Base-by-base conservation (phyloP, 768 basidiomycete genomes). In the Termitomyces bulborhizus region DNA sequence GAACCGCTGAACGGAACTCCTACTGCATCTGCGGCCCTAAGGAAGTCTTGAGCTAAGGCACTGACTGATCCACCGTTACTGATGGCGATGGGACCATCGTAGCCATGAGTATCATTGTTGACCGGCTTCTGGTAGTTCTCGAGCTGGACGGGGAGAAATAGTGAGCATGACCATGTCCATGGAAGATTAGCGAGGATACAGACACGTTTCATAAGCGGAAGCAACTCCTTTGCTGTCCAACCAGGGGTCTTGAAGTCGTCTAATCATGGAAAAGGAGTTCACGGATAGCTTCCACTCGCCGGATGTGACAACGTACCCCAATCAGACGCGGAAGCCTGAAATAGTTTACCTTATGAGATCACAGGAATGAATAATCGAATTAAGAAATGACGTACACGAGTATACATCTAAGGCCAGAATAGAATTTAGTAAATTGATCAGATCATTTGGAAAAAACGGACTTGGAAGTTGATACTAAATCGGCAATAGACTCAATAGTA, bases 121-220 rank as follows among this genome's bases (percentile, higher is more conserved):
- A 66, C 68, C 1, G 86, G 84, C 70, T 86, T 86, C 75, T 87
- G 86, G 66, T 88, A 87, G 72, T 86, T 85, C 76, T 88, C 85
- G 53, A 87, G 72, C 79, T 84, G 60, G n/a, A 18, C 3, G 11
- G 44, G n/a, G 24, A 44, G 8, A 21, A 21, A 29, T 27, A 26
- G 1, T 52, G 15, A 34, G 32, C 6, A 1, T 37, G 24, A 37
- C 11, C 2, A 26, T 37, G 26, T 26, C 36, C 9, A 5, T 7
- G 3, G 18, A 8, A 18, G 21, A 45, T 39, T 24, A 13, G 39
- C 32, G 16, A 40, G 27, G 36, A 53, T 37, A 53, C 71, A 16
- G 56, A 80, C 82, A 49, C 85, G 73, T 70, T 86, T 86, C 86
- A 88, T 88, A 58, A 87, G 73, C 3, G 85, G 86, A 48, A 86